phyloP scores from a whole-genome alignment of 495 filamentous ascomycete species.

The Podospora didyma region DNA sequence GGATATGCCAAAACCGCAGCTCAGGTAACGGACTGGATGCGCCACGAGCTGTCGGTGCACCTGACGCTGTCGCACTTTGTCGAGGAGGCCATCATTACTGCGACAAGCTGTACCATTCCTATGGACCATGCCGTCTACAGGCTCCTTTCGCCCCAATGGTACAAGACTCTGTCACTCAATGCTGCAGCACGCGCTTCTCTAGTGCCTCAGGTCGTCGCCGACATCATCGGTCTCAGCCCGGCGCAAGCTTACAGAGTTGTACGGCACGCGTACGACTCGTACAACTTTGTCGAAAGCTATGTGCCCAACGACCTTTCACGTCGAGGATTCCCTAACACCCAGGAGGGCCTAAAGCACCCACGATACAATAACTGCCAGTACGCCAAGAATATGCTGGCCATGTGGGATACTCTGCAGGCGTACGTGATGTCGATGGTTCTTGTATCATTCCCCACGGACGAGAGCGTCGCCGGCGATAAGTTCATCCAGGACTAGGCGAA shows the following conservation, averaged over 20 bases:
- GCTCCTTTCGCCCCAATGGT: conserved; percentile 45
- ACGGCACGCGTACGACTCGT: conserved; percentile 33
- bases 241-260: conserved; percentile 28
- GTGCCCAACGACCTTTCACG: conserved; percentile 41
- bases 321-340: conserved; percentile 40
- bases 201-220: conserved; percentile 38
- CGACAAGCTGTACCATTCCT: conserved; percentile 36
- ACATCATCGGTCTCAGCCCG: conserved; percentile 32
- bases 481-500: conserved; percentile 34
- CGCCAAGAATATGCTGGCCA: conserved; percentile 37
- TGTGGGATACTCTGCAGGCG: conserved; percentile 36
- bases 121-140: conserved; percentile 37
- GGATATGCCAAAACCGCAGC: conserved; percentile 50
- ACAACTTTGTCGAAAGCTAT: conserved; percentile 39
- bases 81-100: conserved; percentile 46
- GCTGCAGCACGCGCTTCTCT: conserved; percentile 42
- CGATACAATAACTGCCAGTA: conserved; percentile 47
- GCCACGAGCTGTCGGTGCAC: conserved; percentile 45
- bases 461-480: conserved; percentile 23
- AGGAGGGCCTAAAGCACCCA: conserved; percentile 26
- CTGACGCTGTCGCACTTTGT: conserved; percentile 44
- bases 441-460: conserved; percentile 16
- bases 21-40: conserved; percentile 46
- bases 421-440: conserved; percentile 34
- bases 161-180: conserved; percentile 47